Conservation (phyloP, 257 asterid genomes). For the Fraxinus anomala region DNA sequence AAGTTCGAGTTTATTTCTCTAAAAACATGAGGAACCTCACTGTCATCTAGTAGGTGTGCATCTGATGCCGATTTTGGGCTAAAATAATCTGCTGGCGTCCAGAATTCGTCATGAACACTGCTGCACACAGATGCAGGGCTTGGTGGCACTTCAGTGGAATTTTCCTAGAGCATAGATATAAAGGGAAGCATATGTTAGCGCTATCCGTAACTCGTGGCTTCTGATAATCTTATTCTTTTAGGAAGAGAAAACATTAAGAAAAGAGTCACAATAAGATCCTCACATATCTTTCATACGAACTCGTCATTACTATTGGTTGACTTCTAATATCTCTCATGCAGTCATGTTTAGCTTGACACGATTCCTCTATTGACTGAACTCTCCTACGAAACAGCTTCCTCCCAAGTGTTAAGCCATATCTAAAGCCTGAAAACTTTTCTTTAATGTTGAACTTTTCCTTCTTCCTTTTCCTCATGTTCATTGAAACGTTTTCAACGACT, state of each 20-base stretch:
- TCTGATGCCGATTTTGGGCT: slow-evolving; percentile 72
- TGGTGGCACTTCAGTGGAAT: slow-evolving; percentile 96
- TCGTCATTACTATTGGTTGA: slow-evolving; percentile 50
- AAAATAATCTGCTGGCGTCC: slow-evolving; percentile 64
- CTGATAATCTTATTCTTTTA: slow-evolving; percentile 15
- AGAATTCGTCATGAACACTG: slow-evolving; percentile 67
- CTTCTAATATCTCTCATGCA: slow-evolving; percentile 51
- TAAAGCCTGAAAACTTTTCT: slow-evolving; percentile 81
- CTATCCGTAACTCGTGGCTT: slow-evolving; percentile 10
- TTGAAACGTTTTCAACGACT: slow-evolving; percentile 57
- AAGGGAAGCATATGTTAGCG: slow-evolving; percentile 8
- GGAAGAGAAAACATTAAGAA: slow-evolving; percentile 1
- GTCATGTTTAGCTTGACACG: slow-evolving; percentile 39
- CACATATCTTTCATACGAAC: slow-evolving; percentile 64
- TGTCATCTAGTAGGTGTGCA: slow-evolving; percentile 59
- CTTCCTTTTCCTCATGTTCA: slow-evolving; percentile 58
- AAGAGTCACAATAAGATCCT: slow-evolving; percentile 36
- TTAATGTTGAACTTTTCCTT: slow-evolving; percentile 77
- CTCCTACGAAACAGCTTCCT: slow-evolving; percentile 81
- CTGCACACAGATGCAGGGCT: slow-evolving; percentile 99
- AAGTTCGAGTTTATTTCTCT: slow-evolving; percentile 86
- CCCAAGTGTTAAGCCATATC: slow-evolving; percentile 71
- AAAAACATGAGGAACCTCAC: slow-evolving; percentile 65
- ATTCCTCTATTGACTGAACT: slow-evolving; percentile 53
- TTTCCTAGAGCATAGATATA: slow-evolving; percentile 53